These are phyloP conservation scores for Pseudocercospora crystallina DNA, from an alignment of 2,329 filamentous ascomycete genomes.

Conservation along the genomic window DNA sequence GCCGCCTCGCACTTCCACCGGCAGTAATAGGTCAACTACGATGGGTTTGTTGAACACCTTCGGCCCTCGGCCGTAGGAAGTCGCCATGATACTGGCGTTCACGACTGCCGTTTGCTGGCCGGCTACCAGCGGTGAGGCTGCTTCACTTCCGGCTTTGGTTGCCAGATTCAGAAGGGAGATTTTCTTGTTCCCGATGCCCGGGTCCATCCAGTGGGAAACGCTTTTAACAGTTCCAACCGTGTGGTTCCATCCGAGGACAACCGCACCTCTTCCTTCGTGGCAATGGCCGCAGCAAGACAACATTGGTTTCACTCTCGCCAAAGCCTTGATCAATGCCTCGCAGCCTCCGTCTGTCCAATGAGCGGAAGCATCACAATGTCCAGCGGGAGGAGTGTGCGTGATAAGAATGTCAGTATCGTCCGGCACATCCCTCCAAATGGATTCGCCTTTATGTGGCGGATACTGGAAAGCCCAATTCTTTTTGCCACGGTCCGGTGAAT, in stretches of 20 bases:
- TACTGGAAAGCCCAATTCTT: slow-evolving; percentile 69
- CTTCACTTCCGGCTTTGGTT: slow-evolving; percentile 36
- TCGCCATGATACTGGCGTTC: slow-evolving; percentile 74
- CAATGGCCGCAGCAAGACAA: slow-evolving; percentile 72
- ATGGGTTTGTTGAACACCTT: slow-evolving; percentile 75
- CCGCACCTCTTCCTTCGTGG: slow-evolving; percentile 65
- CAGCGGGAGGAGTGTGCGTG: slow-evolving; percentile 67
- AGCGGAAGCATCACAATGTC: slow-evolving; percentile 54
- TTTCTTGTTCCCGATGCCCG: slow-evolving; percentile 58
- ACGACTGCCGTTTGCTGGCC: slow-evolving; percentile 73
- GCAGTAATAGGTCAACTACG: slow-evolving; percentile 66
- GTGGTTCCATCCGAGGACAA: slow-evolving; percentile 60
- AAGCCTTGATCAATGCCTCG: slow-evolving; percentile 54
- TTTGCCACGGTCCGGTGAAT: slow-evolving; percentile 47
- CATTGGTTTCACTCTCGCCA: slow-evolving; percentile 62
- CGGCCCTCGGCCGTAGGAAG: slow-evolving; percentile 52
- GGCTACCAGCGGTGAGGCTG: not conserved
- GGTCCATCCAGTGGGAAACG: slow-evolving; percentile 56
- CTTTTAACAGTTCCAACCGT: slow-evolving; percentile 23
- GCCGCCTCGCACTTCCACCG: not conserved
- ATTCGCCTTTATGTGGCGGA: slow-evolving; percentile 38
- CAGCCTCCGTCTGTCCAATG: slow-evolving; percentile 57
- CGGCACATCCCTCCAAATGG: slow-evolving; percentile 63
- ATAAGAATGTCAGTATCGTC: slow-evolving; percentile 64
- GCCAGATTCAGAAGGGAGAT: slow-evolving; percentile 65